Conservation (phyloP, 768 basidiomycete species). For the Nidularia pulvinata region DNA sequence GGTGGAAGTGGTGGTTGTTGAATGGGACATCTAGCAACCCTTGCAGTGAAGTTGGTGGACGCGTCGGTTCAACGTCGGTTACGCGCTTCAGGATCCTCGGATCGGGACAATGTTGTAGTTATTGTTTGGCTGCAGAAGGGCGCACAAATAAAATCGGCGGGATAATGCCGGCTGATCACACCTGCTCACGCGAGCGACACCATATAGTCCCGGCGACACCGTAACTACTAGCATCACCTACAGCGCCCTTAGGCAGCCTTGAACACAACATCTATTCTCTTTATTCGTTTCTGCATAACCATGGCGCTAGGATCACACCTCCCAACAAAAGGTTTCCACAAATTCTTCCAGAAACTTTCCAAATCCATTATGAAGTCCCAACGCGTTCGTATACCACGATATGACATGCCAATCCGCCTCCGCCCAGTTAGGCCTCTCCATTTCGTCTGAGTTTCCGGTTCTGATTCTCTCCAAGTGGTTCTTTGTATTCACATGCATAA, state of each 20-base stretch:
- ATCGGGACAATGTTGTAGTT: too few species aligned
- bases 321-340: conserved; percentile 22
- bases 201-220: too few species aligned
- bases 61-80: background rate
- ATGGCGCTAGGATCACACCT: conserved; percentile 2
- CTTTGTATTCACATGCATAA: conserved; percentile 61
- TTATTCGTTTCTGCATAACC: background rate
- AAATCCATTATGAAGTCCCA: conserved; percentile 77
- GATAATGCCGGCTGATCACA: too few species aligned
- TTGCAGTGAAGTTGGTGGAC: background rate
- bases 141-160: too few species aligned
- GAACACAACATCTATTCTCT: background rate
- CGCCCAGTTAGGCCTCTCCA: conserved; percentile 51
- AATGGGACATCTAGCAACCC: conserved; percentile 36
- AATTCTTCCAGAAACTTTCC: conserved; percentile 37
- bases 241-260: too few species aligned
- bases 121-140: too few species aligned
- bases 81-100: too few species aligned
- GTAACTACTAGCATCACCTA: too few species aligned
- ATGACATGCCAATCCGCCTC: conserved; percentile 69
- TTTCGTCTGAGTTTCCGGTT: background rate
- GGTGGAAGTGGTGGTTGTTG: conserved; percentile 58
- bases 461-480: conserved; percentile 62
- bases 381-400: conserved; percentile 58
- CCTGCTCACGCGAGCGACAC: too few species aligned